Percentiles rank a stretch among this genome's conserved stretches.
phyloP scores from a whole-genome alignment of 1,284 basidiomycete genomes.

The Cutaneotrichosporon arboriforme region DNA sequence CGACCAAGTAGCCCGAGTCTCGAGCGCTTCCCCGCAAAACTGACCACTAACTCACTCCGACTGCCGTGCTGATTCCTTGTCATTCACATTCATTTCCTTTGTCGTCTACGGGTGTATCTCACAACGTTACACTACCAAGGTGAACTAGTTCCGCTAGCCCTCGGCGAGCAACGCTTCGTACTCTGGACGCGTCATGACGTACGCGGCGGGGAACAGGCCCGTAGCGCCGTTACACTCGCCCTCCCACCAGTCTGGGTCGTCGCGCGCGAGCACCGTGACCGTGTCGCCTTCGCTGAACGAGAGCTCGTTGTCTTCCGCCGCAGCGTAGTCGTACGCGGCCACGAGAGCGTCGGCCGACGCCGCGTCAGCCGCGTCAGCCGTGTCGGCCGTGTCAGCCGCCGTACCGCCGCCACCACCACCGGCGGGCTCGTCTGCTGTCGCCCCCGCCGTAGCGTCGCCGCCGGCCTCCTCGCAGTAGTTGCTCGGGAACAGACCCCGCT shows the following conservation, averaged over 20 bases:
- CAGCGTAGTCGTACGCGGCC: constrained; percentile 58
- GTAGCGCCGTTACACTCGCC: constrained; percentile 62
- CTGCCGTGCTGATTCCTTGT: no score
- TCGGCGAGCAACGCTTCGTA: constrained; percentile 12
- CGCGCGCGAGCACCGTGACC: constrained; percentile 55
- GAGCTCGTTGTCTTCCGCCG: constrained; percentile 82
- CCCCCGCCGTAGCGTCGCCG: constrained; percentile 44
- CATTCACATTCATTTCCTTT: no score
- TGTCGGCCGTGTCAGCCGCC: constrained; percentile 14
- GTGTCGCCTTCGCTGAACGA: constrained; percentile 74
- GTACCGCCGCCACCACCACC: background rate
- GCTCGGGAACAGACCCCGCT: constrained; percentile 62
- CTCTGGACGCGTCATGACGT: constrained; percentile 22
- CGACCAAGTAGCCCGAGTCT: no score
- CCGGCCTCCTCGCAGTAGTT: constrained; percentile 69
- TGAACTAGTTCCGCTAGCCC: no score
- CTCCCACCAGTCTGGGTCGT: constrained; percentile 81
- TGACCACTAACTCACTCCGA: no score
- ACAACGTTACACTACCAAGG: no score
- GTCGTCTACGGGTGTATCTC: no score
- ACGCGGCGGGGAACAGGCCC: constrained; percentile 69
- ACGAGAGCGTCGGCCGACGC: constrained; percentile 22
- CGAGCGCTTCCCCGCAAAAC: no score
- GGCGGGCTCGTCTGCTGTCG: constrained; percentile 26
- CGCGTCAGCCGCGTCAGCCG: constrained; percentile 10